A percentile compares a stretch with the other conserved stretches of the same genome.
Evolutionary conservation across 2,329 filamentous ascomycete species (phyloP).

Genomic region (Ceratocystiopsis sp.): DNA sequence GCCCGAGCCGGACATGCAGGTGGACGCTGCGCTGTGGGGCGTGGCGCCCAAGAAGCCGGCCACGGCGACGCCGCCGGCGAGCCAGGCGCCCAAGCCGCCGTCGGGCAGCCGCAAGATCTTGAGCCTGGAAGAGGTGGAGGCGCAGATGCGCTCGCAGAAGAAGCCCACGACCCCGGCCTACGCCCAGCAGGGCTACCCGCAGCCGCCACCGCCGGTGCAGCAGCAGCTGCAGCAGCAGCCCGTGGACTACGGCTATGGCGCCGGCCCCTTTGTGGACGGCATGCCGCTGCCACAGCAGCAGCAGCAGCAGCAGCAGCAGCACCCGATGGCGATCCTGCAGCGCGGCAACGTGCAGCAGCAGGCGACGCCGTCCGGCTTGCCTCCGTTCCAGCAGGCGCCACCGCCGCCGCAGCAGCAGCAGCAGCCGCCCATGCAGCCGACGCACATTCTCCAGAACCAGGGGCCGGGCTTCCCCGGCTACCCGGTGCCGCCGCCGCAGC

Average conservation of each 20-base stretch:
- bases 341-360: conserved; percentile 38
- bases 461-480: conserved; percentile 24
- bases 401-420: conserved; percentile 14
- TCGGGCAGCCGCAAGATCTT: conserved; percentile 56
- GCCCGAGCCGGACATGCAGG: conserved; percentile 76
- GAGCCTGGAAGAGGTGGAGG: conserved; percentile 94
- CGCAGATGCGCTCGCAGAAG: conserved; percentile 64
- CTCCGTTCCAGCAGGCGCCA: conserved; percentile 1
- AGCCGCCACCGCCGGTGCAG: conserved; percentile 10
- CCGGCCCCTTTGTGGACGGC: neutral
- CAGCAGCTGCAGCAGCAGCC: conserved; percentile 10
- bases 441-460: conserved; percentile 67
- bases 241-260: conserved; percentile 5
- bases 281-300: conserved; percentile 10
- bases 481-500: too few species aligned
- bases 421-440: conserved; percentile 32
- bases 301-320: conserved; percentile 19
- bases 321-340: conserved; percentile 38
- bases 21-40: conserved; percentile 87
- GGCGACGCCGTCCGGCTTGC: conserved; percentile 19
- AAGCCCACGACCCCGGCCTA: conserved; percentile 24
- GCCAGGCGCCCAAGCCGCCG: conserved; percentile 17
- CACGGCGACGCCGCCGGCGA: conserved; percentile 14
- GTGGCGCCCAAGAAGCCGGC: conserved; percentile 44
- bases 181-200: conserved; percentile 13